phyloP scores from a whole-genome alignment of 2,329 filamentous ascomycete species.

The Leptographium lundbergii region DNA sequence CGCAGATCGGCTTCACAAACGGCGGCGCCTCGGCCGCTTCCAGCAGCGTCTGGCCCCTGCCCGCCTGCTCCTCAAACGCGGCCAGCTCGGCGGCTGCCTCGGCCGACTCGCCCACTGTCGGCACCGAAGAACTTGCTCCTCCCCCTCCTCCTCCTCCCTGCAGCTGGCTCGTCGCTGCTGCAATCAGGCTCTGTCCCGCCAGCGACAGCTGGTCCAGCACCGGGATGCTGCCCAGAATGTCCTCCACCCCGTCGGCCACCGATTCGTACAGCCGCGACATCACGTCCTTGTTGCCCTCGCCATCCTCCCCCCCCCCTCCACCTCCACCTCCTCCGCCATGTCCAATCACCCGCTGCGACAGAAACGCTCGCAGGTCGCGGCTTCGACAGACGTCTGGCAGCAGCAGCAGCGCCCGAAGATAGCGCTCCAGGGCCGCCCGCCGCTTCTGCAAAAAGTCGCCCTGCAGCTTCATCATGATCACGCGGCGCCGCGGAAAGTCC shows the following conservation, averaged over 20 bases:
- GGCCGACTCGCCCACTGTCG: slow-evolving; percentile 1
- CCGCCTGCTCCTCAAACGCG: slow-evolving; percentile 63
- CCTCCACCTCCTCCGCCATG: not conserved
- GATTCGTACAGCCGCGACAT: slow-evolving; percentile 93
- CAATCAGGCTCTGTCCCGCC: slow-evolving; percentile 82
- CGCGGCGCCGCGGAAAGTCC: slow-evolving; percentile 81
- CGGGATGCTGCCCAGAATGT: slow-evolving; percentile 90
- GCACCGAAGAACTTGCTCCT: not conserved
- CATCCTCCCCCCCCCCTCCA: slow-evolving; percentile 9
- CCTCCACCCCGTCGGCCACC: slow-evolving; percentile 94
- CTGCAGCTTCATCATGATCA: slow-evolving; percentile 94
- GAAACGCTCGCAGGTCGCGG: slow-evolving; percentile 78
- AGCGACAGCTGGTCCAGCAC: slow-evolving; percentile 89
- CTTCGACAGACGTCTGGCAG: slow-evolving; percentile 91
- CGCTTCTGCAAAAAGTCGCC: slow-evolving; percentile 91
- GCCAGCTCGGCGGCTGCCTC: slow-evolving; percentile 92
- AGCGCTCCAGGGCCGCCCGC: slow-evolving; percentile 69
- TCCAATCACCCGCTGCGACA: slow-evolving; percentile 70
- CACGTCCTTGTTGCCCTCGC: slow-evolving; percentile 67
- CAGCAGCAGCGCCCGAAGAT: slow-evolving; percentile 67
- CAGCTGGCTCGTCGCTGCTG: slow-evolving; percentile 56
- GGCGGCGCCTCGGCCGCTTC: slow-evolving; percentile 88
- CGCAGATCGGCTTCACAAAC: slow-evolving; percentile 96
- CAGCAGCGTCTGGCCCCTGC: slow-evolving; percentile 24
- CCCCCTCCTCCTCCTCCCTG: slow-evolving; percentile 19